These are phyloP conservation scores for Fusarium poae DNA, from an alignment of 2,329 filamentous ascomycete genomes.

Conservation along the genomic window DNA sequence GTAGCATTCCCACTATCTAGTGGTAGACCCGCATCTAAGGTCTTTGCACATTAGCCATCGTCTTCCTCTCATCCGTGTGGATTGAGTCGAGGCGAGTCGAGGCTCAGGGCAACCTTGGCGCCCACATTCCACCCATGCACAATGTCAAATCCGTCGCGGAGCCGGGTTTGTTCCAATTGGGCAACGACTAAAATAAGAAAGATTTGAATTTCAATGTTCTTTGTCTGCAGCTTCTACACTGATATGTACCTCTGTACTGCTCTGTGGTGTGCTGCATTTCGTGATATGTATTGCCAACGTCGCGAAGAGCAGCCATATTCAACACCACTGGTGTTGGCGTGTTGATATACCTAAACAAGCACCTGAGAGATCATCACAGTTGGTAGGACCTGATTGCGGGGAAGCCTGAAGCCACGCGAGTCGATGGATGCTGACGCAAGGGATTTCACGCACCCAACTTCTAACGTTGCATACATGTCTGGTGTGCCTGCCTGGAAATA, in stretches of 20 bases:
- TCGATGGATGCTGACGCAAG: slow-evolving; percentile 22
- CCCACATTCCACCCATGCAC: slow-evolving; percentile 38
- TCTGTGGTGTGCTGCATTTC: slow-evolving; percentile 1
- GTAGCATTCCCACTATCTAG: slow-evolving; percentile 15
- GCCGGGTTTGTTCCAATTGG: slow-evolving; percentile 44
- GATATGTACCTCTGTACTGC: not conserved
- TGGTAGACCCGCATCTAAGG: not conserved
- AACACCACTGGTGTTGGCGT: not conserved
- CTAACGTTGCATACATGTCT: slow-evolving; percentile 8
- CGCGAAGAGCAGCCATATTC: slow-evolving; percentile 3
- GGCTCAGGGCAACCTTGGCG: slow-evolving; percentile 25
- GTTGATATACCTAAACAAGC: not conserved
- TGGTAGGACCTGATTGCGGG: slow-evolving; percentile 18
- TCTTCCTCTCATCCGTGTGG: slow-evolving; percentile 19
- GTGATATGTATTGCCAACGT: slow-evolving; percentile 14
- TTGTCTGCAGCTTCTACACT: not conserved
- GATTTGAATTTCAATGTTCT: slow-evolving; percentile 20
- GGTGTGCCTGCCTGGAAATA: slow-evolving; percentile 1
- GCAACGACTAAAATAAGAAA: slow-evolving; percentile 18
- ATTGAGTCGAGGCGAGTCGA: slow-evolving; percentile 15
- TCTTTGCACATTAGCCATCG: slow-evolving; percentile 9
- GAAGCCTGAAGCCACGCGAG: slow-evolving; percentile 35
- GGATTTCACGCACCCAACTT: slow-evolving; percentile 16
- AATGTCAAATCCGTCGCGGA: slow-evolving; percentile 38
- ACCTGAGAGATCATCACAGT: not conserved